Base-by-base conservation (phyloP, 257 asterid genomes). In the Solanum chaucha region DNA sequence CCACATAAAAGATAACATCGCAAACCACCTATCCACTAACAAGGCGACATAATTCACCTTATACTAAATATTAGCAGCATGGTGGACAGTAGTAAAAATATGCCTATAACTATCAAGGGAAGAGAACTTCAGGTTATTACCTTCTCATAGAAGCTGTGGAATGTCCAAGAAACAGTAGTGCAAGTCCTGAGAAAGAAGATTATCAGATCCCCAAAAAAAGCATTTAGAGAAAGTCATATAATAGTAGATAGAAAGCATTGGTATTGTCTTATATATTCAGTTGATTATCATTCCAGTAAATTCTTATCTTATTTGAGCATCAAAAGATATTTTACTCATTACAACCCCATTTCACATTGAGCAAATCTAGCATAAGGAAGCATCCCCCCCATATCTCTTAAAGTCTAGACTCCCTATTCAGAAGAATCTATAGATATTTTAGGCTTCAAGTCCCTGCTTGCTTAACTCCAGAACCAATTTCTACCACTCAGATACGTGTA, bases 161-260 rank as follows among this genome's bases (percentile, higher is more conserved):
- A 94, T 51, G 99, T 95, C 98, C 98, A 96, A 26, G 98, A 95
- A 82, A 95, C 95, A 59, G 98, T 94, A 35, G 97, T 94, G 88
- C 99, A 96, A 83, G 98, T 95, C 98, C 38, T 12, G 17, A 46
- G 55, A 46, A 46, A 46, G 6, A 12, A 46, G 6, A 12, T 46
- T 12, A 46, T 46, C 55, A 46, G 0, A 46, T 0, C 17, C 6
- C 55, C 17, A 13, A 4, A 12, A 46, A 46, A 46, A 46, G 17
- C 17, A 46, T 46, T 12, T 12, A 46, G 15, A 46, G 17, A 14
- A 46, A 46, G 6, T 46, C 55, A 5, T 46, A 46, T 46, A 46
- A 12, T 46, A 46, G 6, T 46, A 46, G 55, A 46, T 46, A 46
- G 55, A 46, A 46, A 0, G 55, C 6, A 46, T 46, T 46, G 1